Base-by-base conservation (phyloP, 2,329 filamentous ascomycete species). In the Elsinoe perseae region DNA sequence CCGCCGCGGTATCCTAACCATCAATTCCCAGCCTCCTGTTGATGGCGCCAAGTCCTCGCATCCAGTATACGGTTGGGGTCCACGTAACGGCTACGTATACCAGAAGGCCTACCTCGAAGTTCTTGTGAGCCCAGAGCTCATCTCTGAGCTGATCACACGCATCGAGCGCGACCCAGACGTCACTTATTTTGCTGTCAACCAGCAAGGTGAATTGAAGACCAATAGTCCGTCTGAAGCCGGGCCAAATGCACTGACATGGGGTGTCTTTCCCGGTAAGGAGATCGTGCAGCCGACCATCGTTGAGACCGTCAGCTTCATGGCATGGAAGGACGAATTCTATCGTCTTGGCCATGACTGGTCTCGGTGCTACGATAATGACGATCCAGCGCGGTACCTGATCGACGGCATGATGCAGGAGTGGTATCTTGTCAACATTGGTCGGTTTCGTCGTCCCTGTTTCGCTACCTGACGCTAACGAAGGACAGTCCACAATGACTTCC, bases 231-330 rank as follows among this genome's bases (percentile, higher is more conserved):
- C 83, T 20, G 89, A 95, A 63, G 88, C 89, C 4, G 67, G 68
- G 5, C 93, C 93, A 34, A 98, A 98, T 65, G 93, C 93, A n/a
- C 88, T 98, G 50, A 98, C 93, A 1, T 98, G 93, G 93, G 93
- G 93, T 72, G 95, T 98, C 30, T 98, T 97, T 76, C 92, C 93
- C 0, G 93, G 93, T 58, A 95, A 97, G 71, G 93, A 98, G 72
- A 96, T 98, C 68, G 91, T 98, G n/a, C 93, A 98, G 72, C 93
- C 93, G 12, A 98, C 93, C n/a, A 96, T 98, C 65, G 93, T 98
- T 54, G 93, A 98, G 75, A 95, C 89, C 16, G 86, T 98, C 69
- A 95, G 89, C 70, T 98, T 98, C 80, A 77, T 98, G 55, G 93
- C 93, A 2, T 98, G 93, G 93, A 95, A 95, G 73, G 93, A 98